Conservation (phyloP, 805 yeast genomes). For the Pichia ethanolica region DNA sequence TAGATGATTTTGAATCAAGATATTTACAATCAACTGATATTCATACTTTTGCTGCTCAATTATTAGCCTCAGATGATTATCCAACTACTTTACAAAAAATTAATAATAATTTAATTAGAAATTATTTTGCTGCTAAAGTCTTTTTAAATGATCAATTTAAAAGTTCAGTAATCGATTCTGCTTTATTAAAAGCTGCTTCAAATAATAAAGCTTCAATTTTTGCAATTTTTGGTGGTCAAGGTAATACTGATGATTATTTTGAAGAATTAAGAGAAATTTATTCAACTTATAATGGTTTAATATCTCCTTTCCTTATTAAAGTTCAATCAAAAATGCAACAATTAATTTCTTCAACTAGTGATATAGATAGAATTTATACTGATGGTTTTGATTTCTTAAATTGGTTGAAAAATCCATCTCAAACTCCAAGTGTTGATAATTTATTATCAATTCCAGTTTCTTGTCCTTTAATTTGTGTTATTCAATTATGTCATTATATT, state of each 20-base stretch:
- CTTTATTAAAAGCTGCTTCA: slow-evolving; percentile 60
- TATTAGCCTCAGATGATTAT: slow-evolving; percentile 48
- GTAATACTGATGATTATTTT: slow-evolving; percentile 95
- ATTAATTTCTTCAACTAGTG: slow-evolving; percentile 63
- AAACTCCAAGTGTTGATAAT: slow-evolving; percentile 85
- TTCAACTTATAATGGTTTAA: slow-evolving; percentile 66
- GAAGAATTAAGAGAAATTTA: slow-evolving; percentile 89
- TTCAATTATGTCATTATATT: slow-evolving; percentile 90
- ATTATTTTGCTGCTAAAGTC: slow-evolving; percentile 51
- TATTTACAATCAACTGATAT: slow-evolving; percentile 73
- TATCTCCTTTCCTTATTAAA: slow-evolving; percentile 61
- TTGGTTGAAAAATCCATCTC: slow-evolving; percentile 82
- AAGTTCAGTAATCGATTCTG: slow-evolving; percentile 15
- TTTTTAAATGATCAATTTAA: slow-evolving; percentile 18
- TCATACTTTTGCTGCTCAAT: slow-evolving; percentile 76
- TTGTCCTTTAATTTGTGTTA: slow-evolving; percentile 95
- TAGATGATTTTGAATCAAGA: slow-evolving; percentile 78
- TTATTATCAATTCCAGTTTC: slow-evolving; percentile 86
- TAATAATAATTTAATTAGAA: slow-evolving; percentile 60
- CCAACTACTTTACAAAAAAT: slow-evolving; percentile 69
- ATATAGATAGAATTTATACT: slow-evolving; percentile 81
- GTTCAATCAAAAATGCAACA: slow-evolving; percentile 62
- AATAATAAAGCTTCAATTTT: slow-evolving; percentile 51
- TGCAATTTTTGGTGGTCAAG: slow-evolving; percentile 98
- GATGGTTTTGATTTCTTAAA: slow-evolving; percentile 84